A percentile compares a stretch with the other conserved stretches of the same genome.
phyloP scores from a whole-genome alignment of 163 green algal genomes.

The Smithsoniella earleae region DNA sequence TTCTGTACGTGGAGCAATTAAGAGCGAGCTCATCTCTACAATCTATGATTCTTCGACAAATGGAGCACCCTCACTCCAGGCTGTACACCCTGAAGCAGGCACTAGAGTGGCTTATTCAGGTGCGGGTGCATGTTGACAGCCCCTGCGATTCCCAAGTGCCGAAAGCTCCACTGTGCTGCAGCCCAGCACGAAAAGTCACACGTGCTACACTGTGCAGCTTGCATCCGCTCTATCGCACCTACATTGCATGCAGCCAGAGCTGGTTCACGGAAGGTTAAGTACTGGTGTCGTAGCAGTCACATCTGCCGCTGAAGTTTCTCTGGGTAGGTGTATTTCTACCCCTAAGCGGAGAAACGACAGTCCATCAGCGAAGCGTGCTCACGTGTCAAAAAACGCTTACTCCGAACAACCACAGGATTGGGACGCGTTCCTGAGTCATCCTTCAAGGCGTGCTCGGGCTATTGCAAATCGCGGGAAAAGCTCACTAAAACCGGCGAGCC shows the following conservation, averaged over 20 bases:
- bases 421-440: not conserved
- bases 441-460: not conserved
- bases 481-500: not conserved
- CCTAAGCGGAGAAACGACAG: not conserved
- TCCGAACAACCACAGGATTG: not conserved
- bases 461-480: not conserved
- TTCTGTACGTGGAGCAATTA: not conserved
- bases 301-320: not conserved
- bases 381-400: not conserved
- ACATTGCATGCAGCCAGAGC: not conserved
- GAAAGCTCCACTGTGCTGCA: not conserved
- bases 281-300: not conserved
- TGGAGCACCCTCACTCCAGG: not conserved
- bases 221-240: conserved; percentile 2
- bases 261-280: not conserved
- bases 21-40: not conserved
- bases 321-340: not conserved
- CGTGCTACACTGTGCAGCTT: not conserved
- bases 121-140: not conserved
- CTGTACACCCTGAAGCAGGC: not conserved
- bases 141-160: not conserved
- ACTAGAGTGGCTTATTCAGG: conserved; percentile 2
- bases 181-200: too few species aligned
- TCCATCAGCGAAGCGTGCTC: not conserved
- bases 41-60: conserved; percentile 10